Base-by-base conservation (phyloP, 116 monocot genomes). In the Phalaenopsis hybrid region DNA sequence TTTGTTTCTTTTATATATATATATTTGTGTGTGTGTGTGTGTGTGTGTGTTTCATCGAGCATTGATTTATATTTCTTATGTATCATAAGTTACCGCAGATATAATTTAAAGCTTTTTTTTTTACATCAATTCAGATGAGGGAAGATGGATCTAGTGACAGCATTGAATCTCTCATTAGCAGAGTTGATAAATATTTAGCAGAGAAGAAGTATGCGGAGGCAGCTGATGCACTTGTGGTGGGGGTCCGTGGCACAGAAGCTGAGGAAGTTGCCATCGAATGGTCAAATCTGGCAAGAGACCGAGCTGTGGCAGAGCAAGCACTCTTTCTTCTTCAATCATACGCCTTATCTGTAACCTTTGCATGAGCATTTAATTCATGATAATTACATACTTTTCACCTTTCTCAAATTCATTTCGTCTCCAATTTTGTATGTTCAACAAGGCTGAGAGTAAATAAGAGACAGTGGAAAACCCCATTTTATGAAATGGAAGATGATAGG, bases 251-350 rank as follows among this genome's bases (percentile, higher is more conserved):
- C 12, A 99, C 82, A n/a, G 87, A 93, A 86, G 98, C 98, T 44
- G 90, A 83, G 76, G 86, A 84, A 41, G 88, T 85, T 7, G 78
- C 87, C 15, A 31, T 49, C 20, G 89, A 90, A 57, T 99, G 95
- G 95, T 95, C 90, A 79, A 88, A 44, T 69, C 85, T 85, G 69
- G 93, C 91, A 21, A 90, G 92, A 65, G 85, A 90, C 44, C 91
- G 93, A n/a, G 98, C 95, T 21, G 79, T 99, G 25, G 87, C 86
- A 18, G 98, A 99, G 83, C 98, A 99, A 86, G 92, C 92, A 4
- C 88, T 95, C 72, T 69, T 91, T 83, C 89, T 99, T 37, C 90
- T 99, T 72, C 93, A 93, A 80, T 90, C 98, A 5, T 95, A 93
- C 59, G 93, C 98, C 58, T 86, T 89, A 50, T 90, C 93, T 9